Conservation (phyloP, 192 early-diverging fungal genomes). For the Podila clonocystis region DNA sequence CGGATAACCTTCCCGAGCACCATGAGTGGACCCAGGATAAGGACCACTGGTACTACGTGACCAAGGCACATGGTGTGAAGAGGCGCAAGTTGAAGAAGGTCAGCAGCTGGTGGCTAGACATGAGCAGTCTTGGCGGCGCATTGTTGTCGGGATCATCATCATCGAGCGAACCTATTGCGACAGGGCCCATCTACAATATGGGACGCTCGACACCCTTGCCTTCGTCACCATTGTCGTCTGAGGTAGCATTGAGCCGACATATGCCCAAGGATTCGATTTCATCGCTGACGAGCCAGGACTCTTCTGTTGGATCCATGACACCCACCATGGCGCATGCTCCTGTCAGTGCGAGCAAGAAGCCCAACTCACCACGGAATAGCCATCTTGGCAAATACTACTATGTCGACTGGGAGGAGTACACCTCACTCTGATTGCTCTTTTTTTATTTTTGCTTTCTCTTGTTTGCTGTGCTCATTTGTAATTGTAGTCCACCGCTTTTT, state of each 20-base stretch:
- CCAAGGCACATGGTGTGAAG: constrained; percentile 42
- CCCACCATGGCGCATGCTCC: neutral
- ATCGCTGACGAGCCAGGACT: constrained; percentile 10
- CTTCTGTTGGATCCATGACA: neutral
- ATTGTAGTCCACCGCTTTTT: too few relatives aligned
- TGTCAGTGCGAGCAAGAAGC: constrained; percentile 9
- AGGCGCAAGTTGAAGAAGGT: constrained; percentile 50
- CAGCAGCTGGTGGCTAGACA: constrained; percentile 50
- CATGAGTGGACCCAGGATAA: constrained; percentile 49
- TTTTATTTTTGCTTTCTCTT: too few relatives aligned
- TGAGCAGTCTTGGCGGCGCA: constrained; percentile 28
- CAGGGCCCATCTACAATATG: constrained; percentile 41
- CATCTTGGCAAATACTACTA: constrained; percentile 50
- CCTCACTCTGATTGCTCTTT: constrained; percentile 15
- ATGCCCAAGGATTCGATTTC: constrained; percentile 15
- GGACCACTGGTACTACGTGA: constrained; percentile 50
- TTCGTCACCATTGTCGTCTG: constrained; percentile 34
- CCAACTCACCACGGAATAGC: constrained; percentile 42
- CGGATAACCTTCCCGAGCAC: constrained; percentile 48
- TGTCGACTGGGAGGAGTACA: constrained; percentile 51
- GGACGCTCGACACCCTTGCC: constrained; percentile 15
- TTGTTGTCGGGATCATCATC: constrained; percentile 16
- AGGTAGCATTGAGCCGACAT: constrained; percentile 20
- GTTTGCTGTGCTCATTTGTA: too few relatives aligned
- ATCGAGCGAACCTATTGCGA: constrained; percentile 37